Percentiles rank a stretch among this genome's conserved stretches.
phyloP scores from a whole-genome alignment of 2,329 filamentous ascomycete genomes.

The Ophioceras dolichostomum region DNA sequence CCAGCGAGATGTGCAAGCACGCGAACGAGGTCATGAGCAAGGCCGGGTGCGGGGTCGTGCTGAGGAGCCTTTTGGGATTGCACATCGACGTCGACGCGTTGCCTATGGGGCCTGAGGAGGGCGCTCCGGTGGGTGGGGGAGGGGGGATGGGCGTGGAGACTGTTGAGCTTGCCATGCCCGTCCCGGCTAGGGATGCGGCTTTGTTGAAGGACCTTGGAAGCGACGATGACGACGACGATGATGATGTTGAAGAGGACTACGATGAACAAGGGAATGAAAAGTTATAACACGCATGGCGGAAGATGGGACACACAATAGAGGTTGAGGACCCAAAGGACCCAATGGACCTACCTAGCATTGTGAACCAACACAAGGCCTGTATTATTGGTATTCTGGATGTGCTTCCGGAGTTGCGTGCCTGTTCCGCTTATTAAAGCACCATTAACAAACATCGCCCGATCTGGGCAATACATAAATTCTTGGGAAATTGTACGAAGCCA shows the following conservation, averaged over 20 bases:
- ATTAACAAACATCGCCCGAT: too few relatives aligned
- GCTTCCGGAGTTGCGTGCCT: too few relatives aligned
- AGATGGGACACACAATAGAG: not conserved
- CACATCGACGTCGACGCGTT: constrained; percentile 74
- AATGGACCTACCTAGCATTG: too few relatives aligned
- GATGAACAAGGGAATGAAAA: not conserved
- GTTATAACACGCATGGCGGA: not conserved
- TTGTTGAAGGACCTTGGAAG: constrained; percentile 11
- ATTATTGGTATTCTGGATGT: too few relatives aligned
- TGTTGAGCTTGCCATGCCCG: constrained; percentile 58
- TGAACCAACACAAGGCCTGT: too few relatives aligned
- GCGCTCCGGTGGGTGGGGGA: constrained; percentile 48
- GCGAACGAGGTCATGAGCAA: constrained; percentile 91
- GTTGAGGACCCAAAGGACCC: not conserved
- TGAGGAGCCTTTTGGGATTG: constrained; percentile 62
- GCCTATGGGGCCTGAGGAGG: constrained; percentile 71
- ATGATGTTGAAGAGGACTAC: constrained; percentile 11
- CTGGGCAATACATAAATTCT: too few relatives aligned
- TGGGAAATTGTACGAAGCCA: too few relatives aligned
- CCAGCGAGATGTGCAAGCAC: constrained; percentile 72
- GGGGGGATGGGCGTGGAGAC: constrained; percentile 88
- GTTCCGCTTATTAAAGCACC: too few relatives aligned
- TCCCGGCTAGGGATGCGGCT: constrained; percentile 28
- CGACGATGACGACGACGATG: constrained; percentile 10
- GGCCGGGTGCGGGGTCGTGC: constrained; percentile 68